Evolutionary conservation across 768 basidiomycete species (phyloP).

Genomic region (Tubosaeta brunneosetosa): DNA sequence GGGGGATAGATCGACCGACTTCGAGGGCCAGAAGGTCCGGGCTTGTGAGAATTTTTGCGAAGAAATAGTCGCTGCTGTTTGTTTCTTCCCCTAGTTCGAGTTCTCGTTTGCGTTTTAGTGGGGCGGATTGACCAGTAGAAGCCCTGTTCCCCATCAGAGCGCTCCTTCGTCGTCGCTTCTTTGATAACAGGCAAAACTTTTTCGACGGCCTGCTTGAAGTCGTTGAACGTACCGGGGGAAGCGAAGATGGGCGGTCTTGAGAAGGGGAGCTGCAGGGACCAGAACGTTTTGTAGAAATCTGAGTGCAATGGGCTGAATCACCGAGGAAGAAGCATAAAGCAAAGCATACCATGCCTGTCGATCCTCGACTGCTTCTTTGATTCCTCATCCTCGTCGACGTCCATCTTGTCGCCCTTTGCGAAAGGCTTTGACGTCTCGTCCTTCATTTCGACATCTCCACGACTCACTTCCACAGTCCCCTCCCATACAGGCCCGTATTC

Average conservation of each 20-base stretch:
- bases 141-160: constrained; percentile 74
- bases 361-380: constrained; percentile 36
- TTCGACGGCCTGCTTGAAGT: constrained; percentile 67
- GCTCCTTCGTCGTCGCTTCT: constrained; percentile 84
- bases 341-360: constrained; percentile 58
- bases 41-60: constrained; percentile 89
- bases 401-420: constrained; percentile 50
- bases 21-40: constrained; percentile 84
- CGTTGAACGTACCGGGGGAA: constrained; percentile 46
- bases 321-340: not conserved
- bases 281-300: constrained; percentile 87
- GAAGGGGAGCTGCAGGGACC: constrained; percentile 84
- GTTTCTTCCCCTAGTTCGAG: constrained; percentile 49
- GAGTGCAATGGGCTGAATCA: constrained; percentile 5
- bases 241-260: constrained; percentile 74
- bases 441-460: constrained; percentile 30
- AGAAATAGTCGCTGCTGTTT: constrained; percentile 70
- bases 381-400: constrained; percentile 47
- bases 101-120: constrained; percentile 66
- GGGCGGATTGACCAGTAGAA: constrained; percentile 32
- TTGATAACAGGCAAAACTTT: constrained; percentile 75
- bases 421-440: constrained; percentile 28
- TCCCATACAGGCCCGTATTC: constrained; percentile 83
- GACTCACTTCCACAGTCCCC: constrained; percentile 44
- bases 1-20: constrained; percentile 39